These are phyloP conservation scores for Stagonosporopsis vannaccii DNA, from an alignment of 2,329 filamentous ascomycete species.

Conservation along the genomic window DNA sequence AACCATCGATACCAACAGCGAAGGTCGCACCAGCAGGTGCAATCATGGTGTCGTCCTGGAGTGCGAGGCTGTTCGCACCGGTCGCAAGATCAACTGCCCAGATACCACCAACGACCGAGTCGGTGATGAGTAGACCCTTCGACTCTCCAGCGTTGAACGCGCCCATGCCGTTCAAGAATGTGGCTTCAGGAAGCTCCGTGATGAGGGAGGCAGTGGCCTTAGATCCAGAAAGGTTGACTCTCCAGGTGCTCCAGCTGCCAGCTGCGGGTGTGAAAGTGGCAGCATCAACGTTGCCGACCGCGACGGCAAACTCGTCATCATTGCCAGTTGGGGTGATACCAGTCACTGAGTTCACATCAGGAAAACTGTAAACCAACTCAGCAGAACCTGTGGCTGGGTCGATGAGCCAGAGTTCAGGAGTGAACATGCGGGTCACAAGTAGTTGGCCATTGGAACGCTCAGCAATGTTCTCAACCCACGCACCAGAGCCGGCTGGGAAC, in stretches of 20 bases:
- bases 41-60: constrained; percentile 17
- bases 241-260: constrained; percentile 20
- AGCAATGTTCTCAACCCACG: constrained; percentile 20
- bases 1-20: constrained; percentile 18
- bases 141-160: constrained; percentile 7
- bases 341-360: constrained; percentile 15
- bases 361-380: constrained; percentile 14
- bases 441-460: constrained; percentile 19
- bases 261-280: constrained; percentile 17
- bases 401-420: constrained; percentile 20
- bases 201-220: constrained; percentile 12
- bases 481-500: constrained; percentile 12
- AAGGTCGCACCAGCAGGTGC: constrained; percentile 15
- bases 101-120: constrained; percentile 17
- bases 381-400: constrained; percentile 13
- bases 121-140: constrained; percentile 18
- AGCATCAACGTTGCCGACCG: constrained; percentile 16
- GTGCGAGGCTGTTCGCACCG: constrained; percentile 15
- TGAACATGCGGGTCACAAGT: constrained; percentile 19
- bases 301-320: constrained; percentile 18
- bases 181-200: constrained; percentile 14
- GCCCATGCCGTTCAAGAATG: constrained; percentile 19
- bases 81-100: constrained; percentile 14
- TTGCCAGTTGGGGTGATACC: constrained; percentile 18
- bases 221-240: constrained; percentile 5